These are phyloP conservation scores for Penicillium occitanis DNA, from an alignment of 2,329 filamentous ascomycete genomes.

Conservation along the genomic window DNA sequence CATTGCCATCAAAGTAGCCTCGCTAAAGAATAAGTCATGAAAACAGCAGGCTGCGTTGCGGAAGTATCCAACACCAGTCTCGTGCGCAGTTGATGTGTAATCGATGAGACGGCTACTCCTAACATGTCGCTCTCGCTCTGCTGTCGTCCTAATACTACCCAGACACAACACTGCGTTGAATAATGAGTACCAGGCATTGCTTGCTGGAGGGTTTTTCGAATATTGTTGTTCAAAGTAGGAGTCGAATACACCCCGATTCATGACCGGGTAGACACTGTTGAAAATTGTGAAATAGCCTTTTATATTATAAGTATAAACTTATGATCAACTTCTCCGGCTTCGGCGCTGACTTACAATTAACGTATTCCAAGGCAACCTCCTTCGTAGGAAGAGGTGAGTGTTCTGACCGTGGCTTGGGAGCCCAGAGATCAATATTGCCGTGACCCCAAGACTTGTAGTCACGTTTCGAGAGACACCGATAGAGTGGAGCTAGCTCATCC, in stretches of 20 bases:
- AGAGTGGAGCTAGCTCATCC: neutral
- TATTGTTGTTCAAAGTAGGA: constrained; percentile 10
- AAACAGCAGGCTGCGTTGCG: constrained; percentile 16
- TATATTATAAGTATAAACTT: neutral
- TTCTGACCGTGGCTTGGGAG: constrained; percentile 6
- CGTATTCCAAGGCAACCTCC: constrained; percentile 2
- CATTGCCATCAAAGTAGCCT: constrained; percentile 13
- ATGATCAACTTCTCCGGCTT: too few relatives aligned
- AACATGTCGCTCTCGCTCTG: constrained; percentile 14
- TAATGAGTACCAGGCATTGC: constrained; percentile 10
- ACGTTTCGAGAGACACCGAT: neutral
- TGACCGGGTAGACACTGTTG: constrained; percentile 6
- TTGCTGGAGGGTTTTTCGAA: neutral
- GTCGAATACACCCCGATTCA: constrained; percentile 10
- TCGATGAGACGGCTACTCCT: constrained; percentile 14
- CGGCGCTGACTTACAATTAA: constrained; percentile 6
- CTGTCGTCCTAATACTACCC: constrained; percentile 13
- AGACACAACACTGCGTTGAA: constrained; percentile 11
- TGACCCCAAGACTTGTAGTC: neutral
- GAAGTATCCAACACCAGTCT: constrained; percentile 11
- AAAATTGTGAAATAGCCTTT: constrained; percentile 12
- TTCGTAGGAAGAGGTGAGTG: constrained; percentile 5
- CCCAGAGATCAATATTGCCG: constrained; percentile 1
- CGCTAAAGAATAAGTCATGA: constrained; percentile 7
- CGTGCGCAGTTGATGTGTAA: constrained; percentile 8